Conservation (phyloP, 441 rosid genomes). For the Brassica balearica region DNA sequence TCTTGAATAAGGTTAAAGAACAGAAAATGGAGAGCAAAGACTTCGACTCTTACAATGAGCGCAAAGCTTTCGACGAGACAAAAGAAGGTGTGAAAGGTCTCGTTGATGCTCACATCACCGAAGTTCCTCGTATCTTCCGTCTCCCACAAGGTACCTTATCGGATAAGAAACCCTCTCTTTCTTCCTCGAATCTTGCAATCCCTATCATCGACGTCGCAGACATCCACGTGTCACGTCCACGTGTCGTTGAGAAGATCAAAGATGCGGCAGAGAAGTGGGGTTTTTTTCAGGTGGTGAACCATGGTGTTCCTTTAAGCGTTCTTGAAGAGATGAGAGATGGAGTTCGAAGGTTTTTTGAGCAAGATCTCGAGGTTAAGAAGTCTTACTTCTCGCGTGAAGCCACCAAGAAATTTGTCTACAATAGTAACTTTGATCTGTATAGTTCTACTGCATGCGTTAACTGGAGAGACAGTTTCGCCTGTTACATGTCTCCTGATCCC, state of each 20-base stretch:
- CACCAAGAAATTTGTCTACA: constrained; percentile 40
- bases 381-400: constrained; percentile 46
- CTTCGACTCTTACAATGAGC: constrained; percentile 14
- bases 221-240: constrained; percentile 29
- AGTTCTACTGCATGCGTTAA: constrained; percentile 42
- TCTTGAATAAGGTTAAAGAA: neutral
- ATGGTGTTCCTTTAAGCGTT: constrained; percentile 33
- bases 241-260: constrained; percentile 28
- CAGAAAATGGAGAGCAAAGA: neutral
- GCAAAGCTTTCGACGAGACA: constrained; percentile 54
- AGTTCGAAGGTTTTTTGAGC: constrained; percentile 49
- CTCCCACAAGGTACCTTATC: constrained; percentile 26
- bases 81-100: constrained; percentile 66
- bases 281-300: constrained; percentile 42
- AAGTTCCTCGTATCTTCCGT: constrained; percentile 54
- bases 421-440: constrained; percentile 55
- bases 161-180: neutral
- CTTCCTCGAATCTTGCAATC: constrained; percentile 21
- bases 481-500: constrained; percentile 50
- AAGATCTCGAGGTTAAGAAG: constrained; percentile 47
- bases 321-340: constrained; percentile 51
- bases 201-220: constrained; percentile 55
- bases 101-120: constrained; percentile 48
- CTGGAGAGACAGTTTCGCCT: constrained; percentile 57
- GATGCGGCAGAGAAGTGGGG: constrained; percentile 42